Base-by-base conservation (phyloP, 805 yeast species). In the Barnettozyma sp. region DNA sequence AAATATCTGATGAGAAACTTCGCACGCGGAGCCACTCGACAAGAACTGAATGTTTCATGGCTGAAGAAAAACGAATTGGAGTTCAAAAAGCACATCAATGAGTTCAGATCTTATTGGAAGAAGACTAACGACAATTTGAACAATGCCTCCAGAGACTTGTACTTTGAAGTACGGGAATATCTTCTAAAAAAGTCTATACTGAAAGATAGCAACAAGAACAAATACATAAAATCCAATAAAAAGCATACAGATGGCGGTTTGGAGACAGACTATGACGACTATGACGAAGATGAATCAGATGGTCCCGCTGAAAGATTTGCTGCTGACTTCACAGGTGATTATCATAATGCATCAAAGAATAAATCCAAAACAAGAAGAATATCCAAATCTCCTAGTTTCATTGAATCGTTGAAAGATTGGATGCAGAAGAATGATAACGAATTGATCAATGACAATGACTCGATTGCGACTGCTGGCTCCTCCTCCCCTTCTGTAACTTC, bases 21-120 rank as follows among this genome's bases (percentile, higher is more conserved):
- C 61, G 95, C 96, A 12, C 74, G 98, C 47, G 98, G 98, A 32
- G 97, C 96, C 9, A 83, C 97, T 3, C 73, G 98, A 54, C 86
- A 92, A 58, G 98, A 92, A 54, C 73, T 92, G 52, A 92, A 92
- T 54, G 97, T 92, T 15, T 82, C 95, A 21, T 92, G 98, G 98
- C 70, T 92, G 50, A 92, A 92, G 64, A 92, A 92, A 62, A 92
- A 92, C 59, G 98, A 92, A 64, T 69, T 92, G 49, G 98, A 92
- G 44, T 73, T 92, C 62, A 87, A 84, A 59, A 85, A 87, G 49
- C 95, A 88, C 55, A 81, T 92, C 42, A 75, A 66, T 43, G 95
- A 86, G 44, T 90, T 92, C 64, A 70, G 96, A 48, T 73, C 82
- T 17, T 84, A 85, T 49, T 83, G 92, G 81, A 77, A 77, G 56